These are phyloP conservation scores for Lipomyces sp. DNA, from an alignment of 805 yeast species.

Conservation along the genomic window DNA sequence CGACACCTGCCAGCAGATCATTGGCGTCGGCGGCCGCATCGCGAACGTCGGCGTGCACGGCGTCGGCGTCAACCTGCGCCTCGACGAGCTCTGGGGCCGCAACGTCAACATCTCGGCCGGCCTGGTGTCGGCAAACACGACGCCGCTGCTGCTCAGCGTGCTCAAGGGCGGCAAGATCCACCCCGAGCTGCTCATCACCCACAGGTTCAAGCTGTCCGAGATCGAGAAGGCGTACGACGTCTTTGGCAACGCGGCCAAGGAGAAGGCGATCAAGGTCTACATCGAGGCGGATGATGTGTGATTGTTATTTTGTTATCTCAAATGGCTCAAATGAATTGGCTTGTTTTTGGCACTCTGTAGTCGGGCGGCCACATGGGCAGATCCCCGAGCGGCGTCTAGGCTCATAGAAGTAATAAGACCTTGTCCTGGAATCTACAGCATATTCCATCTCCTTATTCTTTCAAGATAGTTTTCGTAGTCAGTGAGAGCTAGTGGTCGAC, in stretches of 20 bases:
- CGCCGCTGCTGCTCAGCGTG: constrained; percentile 18
- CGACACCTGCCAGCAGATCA: constrained; percentile 19
- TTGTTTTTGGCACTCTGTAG: too few species aligned
- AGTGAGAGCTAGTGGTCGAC: too few species aligned
- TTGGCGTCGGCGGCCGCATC: constrained; percentile 25
- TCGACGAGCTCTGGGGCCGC: constrained; percentile 21
- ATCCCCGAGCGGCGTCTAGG: too few species aligned
- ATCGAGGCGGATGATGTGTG: too few species aligned
- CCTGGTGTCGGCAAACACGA: constrained; percentile 21
- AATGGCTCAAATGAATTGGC: too few species aligned
- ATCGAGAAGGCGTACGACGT: constrained; percentile 20
- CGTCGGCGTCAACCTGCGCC: constrained; percentile 13
- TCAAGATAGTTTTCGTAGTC: too few species aligned
- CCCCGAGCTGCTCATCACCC: constrained; percentile 25
- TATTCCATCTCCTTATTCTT: too few species aligned
- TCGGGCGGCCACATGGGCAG: too few species aligned
- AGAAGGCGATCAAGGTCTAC: constrained; percentile 23
- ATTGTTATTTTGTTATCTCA: too few species aligned
- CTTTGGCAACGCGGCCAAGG: constrained; percentile 27
- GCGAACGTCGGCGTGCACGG: constrained; percentile 28
- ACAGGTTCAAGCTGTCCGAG: constrained; percentile 25
- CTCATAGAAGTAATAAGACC: too few species aligned
- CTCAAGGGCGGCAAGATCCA: constrained; percentile 21
- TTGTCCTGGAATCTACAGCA: too few species aligned
- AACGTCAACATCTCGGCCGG: constrained; percentile 25